Percentiles rank a stretch among this genome's conserved stretches.
Conservation (phyloP, 176 grass and related monocot genomes). For the Oryza longistaminata region DNA sequence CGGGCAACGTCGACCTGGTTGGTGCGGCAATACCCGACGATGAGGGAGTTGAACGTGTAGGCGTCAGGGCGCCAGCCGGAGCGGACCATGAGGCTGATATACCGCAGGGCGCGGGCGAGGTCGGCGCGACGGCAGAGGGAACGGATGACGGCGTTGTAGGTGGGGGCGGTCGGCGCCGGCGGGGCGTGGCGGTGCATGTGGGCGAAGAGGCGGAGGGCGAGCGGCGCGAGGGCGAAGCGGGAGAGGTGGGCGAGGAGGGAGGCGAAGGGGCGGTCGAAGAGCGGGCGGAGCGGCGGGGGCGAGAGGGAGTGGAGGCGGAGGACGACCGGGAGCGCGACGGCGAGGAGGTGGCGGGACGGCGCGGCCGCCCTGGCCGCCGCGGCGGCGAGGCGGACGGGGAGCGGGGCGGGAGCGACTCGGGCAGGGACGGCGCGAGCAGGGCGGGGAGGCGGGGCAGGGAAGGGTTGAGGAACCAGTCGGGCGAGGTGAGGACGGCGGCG, state of each 20-base stretch:
- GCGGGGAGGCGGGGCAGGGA: constrained; percentile 42
- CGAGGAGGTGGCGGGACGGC: constrained; percentile 41
- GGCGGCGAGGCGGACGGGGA: constrained; percentile 44
- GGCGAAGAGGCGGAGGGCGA: constrained; percentile 45
- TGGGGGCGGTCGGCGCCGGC: constrained; percentile 23
- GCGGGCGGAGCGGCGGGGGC: constrained; percentile 31
- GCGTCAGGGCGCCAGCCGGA: constrained; percentile 44
- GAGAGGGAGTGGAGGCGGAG: constrained; percentile 52
- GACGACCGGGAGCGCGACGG: constrained; percentile 37
- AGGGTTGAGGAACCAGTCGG: constrained; percentile 35
- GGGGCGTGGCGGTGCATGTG: constrained; percentile 40
- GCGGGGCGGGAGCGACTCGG: constrained; percentile 22
- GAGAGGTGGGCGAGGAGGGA: constrained; percentile 38
- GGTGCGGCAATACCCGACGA: constrained; percentile 22
- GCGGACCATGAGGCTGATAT: constrained; percentile 57
- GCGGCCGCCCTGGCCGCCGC: constrained; percentile 41
- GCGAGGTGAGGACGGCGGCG: constrained; percentile 34
- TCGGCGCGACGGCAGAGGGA: constrained; percentile 46
- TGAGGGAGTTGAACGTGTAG: constrained; percentile 51
- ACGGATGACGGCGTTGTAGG: constrained; percentile 51
- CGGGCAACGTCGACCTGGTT: constrained; percentile 14
- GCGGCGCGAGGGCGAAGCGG: constrained; percentile 30
- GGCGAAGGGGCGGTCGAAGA: constrained; percentile 46
- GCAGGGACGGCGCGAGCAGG: constrained; percentile 48
- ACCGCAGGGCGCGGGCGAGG: constrained; percentile 38